Evolutionary conservation across 352 stramenopile genomes (phyloP), one percentile per base, ranked within the genome.

Genomic region (Phytophthora hybrid): DNA sequence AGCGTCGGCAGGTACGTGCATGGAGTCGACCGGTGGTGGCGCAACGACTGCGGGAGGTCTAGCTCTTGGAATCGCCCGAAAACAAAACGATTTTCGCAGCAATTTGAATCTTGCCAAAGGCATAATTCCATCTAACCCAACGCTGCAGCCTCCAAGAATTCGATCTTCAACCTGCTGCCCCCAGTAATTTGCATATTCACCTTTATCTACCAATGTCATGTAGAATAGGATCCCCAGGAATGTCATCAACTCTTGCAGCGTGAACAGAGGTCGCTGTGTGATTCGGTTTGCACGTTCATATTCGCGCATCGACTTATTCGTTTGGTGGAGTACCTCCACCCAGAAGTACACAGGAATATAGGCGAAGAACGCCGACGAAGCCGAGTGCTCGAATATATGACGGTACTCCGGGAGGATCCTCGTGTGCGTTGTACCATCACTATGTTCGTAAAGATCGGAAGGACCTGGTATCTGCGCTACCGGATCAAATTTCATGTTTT

Each of bases 221-320:
- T 66, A 80, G 32, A 59, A 80, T n/a, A 79, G 51, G 32, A 83
- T 77, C 14, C 73, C 77, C 0, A 83, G 32, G 53, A 80, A 83
- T 13, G 31, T 68, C 69, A 80, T 77, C 41, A 83, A 29, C 39
- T 83, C 69, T 26, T 74, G n/a, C 9, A 80, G n/a, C 34, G 63
- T 64, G 44, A 73, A 67, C n/a, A 11, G 23, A n/a, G 37, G 8
- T 1, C 13, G 64, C 1, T 16, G 5, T 10, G 1, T 9, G 37
- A 46, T 11, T 0, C 29, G 8, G 4, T 59, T 68, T 34, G 23
- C 23, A 41, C 54, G 19, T 29, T 44, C 52, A 9, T 10, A 49
- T 29, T 11, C 66, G 26, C 7, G 19, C 57, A 72, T 62, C 1
- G 57, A 47, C 23, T 68, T 69, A 44, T 78, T 77, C 0, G 61